Percentiles rank a stretch among this genome's conserved stretches.
These are phyloP conservation scores for Aegilops sharonensis DNA, from an alignment of 176 grass and related monocot genomes.

Conservation along the genomic window DNA sequence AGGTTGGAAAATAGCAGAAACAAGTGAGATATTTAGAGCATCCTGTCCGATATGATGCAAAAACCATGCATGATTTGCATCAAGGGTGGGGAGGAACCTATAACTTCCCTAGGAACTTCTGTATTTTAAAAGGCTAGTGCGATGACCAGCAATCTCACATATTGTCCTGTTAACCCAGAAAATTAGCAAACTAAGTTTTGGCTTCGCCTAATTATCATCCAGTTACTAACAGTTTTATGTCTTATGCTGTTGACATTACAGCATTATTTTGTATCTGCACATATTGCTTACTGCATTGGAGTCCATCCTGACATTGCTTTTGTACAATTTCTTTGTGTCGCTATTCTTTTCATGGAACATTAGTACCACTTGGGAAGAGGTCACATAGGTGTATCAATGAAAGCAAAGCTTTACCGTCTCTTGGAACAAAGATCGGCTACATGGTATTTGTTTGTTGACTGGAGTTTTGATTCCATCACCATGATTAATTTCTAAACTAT, in stretches of 20 bases:
- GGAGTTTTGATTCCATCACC: conserved; percentile 3
- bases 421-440: conserved; percentile 77
- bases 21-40: background rate
- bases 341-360: conserved; percentile 28
- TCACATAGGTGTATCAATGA: conserved; percentile 88
- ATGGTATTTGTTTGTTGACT: conserved; percentile 55
- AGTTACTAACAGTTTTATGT: background rate
- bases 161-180: background rate
- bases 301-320: background rate
- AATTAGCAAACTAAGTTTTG: background rate
- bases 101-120: background rate
- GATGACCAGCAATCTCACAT: background rate
- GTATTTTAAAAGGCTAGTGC: background rate
- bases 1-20: background rate
- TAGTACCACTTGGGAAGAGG: conserved; percentile 98
- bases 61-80: background rate
- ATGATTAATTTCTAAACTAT: conserved; percentile 9
- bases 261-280: background rate
- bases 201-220: background rate
- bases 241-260: background rate
- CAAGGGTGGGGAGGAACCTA: background rate
- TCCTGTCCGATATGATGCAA: background rate
- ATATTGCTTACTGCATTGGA: background rate
- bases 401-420: conserved; percentile 75
- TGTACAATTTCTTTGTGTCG: conserved; percentile 10